A percentile compares a stretch with the other conserved stretches of the same genome.
Conservation (phyloP, 202 grass and related monocot genomes). For the Schoenoplectus tabernaemontani region DNA sequence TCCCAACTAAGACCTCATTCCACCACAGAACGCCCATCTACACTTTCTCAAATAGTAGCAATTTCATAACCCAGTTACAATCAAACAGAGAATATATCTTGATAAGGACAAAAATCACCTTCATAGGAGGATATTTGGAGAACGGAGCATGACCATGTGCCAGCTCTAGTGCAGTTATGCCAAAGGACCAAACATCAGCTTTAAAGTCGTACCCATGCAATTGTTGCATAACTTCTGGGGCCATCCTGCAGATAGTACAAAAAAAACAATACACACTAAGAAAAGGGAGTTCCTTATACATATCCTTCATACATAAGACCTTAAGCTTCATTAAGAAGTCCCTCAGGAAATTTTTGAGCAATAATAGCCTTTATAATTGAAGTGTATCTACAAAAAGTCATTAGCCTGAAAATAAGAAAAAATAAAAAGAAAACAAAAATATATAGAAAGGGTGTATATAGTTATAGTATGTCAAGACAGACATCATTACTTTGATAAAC, state of each 20-base stretch:
- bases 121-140: slow-evolving; percentile 98
- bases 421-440: background rate
- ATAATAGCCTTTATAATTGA: slow-evolving; percentile 17
- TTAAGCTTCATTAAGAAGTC: background rate
- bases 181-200: slow-evolving; percentile 99
- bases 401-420: slow-evolving; percentile 8
- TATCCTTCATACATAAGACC: slow-evolving; percentile 11
- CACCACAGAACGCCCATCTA: background rate
- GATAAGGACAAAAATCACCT: slow-evolving; percentile 36
- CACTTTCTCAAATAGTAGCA: background rate
- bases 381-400: background rate
- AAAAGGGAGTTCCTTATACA: slow-evolving; percentile 9
- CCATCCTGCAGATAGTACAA: slow-evolving; percentile 61
- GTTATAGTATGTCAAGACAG: background rate
- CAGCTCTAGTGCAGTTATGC: slow-evolving; percentile 88
- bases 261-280: slow-evolving; percentile 23
- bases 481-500: background rate
- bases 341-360: background rate
- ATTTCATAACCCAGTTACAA: background rate
- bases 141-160: slow-evolving; percentile 97
- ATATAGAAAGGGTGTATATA: background rate
- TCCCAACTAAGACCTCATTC: background rate
- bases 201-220: slow-evolving; percentile 98
- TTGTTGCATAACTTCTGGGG: slow-evolving; percentile 99
- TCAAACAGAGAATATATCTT: background rate